These are phyloP conservation scores for Naematelia aurantialba DNA, from an alignment of 768 basidiomycete genomes.

Conservation along the genomic window DNA sequence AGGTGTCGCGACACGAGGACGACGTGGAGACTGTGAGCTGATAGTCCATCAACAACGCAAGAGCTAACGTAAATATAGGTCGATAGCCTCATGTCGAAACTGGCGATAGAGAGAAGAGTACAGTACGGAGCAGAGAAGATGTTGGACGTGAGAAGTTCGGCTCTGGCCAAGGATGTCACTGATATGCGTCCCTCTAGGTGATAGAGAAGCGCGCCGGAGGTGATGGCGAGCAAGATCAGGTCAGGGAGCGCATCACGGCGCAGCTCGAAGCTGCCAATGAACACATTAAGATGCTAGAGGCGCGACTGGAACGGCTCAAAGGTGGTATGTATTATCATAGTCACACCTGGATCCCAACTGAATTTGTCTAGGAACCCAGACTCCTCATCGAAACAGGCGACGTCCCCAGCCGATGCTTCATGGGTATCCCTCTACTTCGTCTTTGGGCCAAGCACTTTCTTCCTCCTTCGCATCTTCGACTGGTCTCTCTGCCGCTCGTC, in stretches of 20 bases:
- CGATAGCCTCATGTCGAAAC: constrained; percentile 62
- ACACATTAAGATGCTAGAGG: constrained; percentile 66
- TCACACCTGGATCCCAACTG: constrained; percentile 3
- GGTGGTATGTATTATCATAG: constrained; percentile 32
- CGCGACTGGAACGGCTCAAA: constrained; percentile 56
- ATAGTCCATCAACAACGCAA: neutral
- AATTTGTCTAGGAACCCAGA: constrained; percentile 1
- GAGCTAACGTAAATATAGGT: constrained; percentile 55
- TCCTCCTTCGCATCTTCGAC: constrained; percentile 26
- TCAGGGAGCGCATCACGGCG: constrained; percentile 40
- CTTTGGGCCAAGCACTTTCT: constrained; percentile 26
- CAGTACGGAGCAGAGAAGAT: constrained; percentile 91
- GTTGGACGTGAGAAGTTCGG: constrained; percentile 64
- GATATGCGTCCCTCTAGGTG: constrained; percentile 23
- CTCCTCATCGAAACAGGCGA: constrained; percentile 27
- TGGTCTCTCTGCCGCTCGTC: constrained; percentile 21
- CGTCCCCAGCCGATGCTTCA: constrained; percentile 33
- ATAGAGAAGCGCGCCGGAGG: constrained; percentile 34
- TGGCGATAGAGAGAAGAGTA: constrained; percentile 74
- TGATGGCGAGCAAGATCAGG: constrained; percentile 57
- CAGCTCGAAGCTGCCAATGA: constrained; percentile 68
- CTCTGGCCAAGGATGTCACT: constrained; percentile 24
- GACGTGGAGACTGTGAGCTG: constrained; percentile 1
- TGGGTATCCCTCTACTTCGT: constrained; percentile 33
- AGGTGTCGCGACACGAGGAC: neutral